Evolutionary conservation across 73 alveolate genomes (phyloP), one percentile per base, ranked within the genome.

Genomic region (Stentor coeruleus): DNA sequence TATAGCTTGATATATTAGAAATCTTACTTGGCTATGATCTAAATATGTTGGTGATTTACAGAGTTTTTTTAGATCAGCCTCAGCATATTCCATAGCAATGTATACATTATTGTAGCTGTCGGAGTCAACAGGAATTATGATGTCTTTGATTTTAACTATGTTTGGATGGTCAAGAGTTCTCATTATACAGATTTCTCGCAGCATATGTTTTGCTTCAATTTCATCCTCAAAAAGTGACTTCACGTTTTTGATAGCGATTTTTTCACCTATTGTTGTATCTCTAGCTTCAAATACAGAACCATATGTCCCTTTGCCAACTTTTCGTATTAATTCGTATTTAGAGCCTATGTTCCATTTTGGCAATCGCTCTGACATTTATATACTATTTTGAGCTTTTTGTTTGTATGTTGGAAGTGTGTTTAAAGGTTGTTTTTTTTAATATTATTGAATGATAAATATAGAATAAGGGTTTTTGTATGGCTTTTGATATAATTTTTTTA

Each of bases 241-340:
- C 0, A 66, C 37, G 88, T 83, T 79, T 88, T 85, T 93, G 41
- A 87, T 87, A 30, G 91, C 93, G 3, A 91, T 95, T 74, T 87
- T 93, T 74, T 77, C 90, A n/a, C 97, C 97, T 3, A 98, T 89
- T 59, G 91, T 79, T 73, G 87, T 93, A 81, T 95, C 91, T 30
- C 86, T 81, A 30, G 98, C 99, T 81, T 93, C 96, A 74, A 88
- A 94, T 0, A 96, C 99, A 4, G 89, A 88, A 3, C 99, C 99
- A 84, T 93, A 96, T 42, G 97, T 87, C 14, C 99, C 99, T 82
- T 88, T 87, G 11, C 99, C 99, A 82, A 96, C 83, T 49, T 74
- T 81, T 76, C 90, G 86, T 14, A 86, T 84, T 11, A 93, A 92
- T 49, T 93, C 97, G 84, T 95, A 95, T 41, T 91, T 92, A 35